Base-by-base conservation (phyloP, 345 rosid genomes). In the Bruguiera parviflora region DNA sequence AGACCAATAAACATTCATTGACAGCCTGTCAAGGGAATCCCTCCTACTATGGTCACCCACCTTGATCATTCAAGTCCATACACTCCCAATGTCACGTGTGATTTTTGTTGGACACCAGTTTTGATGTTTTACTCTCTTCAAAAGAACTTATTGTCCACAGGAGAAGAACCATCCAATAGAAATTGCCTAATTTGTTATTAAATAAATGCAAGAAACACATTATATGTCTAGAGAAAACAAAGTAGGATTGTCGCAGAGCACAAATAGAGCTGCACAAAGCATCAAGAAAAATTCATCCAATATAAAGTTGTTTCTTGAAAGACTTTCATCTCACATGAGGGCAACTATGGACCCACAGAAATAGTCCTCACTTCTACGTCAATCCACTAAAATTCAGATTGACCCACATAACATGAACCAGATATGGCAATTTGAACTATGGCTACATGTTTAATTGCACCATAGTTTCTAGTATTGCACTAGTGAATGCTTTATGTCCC, bases 21-120 rank as follows among this genome's bases (percentile, higher is more conserved):
- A 66, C 75, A 69, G 80, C 66, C 81, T 72, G 80, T 63, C 39
- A n/a, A 70, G 58, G 63, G 77, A 71, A 65, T 74, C 77, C 64
- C 63, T 67, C 65, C 67, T 46, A 58, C 49, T 56, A 64, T 53
- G 20, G 52, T 66, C 77, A 65, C 67, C 73, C 72, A 74, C 79
- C 65, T 33, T 53, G 58, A 73, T 67, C 69, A 67, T 47, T 18
- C 59, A 21, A 60, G 21, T 59, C 29, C 20, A 37, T 27, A 68
- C 15, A 20, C 43, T 46, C 47, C 15, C 5, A 51, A 10, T 33
- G 52, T 52, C 63, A 64, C 68, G 56, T 53, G 63, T 35, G 61
- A 1, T 60, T 59, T 62, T 8, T 43, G 16, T 11, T 13, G 49
- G 49, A 15, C 19, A 13, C 49, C 49, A 43, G 49, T 43, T 43